phyloP scores from a whole-genome alignment of 1,284 basidiomycete genomes.

The Paramarasmius palmivorus region DNA sequence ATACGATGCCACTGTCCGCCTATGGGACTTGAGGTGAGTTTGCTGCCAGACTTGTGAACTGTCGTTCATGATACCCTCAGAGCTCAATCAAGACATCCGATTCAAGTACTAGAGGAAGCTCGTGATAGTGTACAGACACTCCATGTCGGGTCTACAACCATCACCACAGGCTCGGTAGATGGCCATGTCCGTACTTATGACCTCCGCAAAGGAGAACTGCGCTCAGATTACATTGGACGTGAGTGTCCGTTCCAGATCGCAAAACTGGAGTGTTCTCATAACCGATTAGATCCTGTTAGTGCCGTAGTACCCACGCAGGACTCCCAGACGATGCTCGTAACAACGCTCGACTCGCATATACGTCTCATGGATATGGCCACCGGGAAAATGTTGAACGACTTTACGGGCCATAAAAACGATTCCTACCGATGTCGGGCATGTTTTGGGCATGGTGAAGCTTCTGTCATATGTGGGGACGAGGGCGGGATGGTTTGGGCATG shows the following conservation, averaged over 20 bases:
- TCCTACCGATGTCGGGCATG: slow-evolving; percentile 82
- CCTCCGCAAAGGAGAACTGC: slow-evolving; percentile 86
- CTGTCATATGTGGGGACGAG: slow-evolving; percentile 88
- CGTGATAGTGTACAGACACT: slow-evolving; percentile 88
- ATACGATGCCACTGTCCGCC: slow-evolving; percentile 82
- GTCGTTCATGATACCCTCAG: slow-evolving; percentile 37
- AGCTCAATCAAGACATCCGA: slow-evolving; percentile 76
- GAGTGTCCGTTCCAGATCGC: slow-evolving; percentile 31
- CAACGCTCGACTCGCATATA: slow-evolving; percentile 82
- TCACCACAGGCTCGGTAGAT: slow-evolving; percentile 87
- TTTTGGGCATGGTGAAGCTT: slow-evolving; percentile 83
- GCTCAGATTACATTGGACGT: slow-evolving; percentile 90
- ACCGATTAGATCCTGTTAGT: slow-evolving; percentile 76
- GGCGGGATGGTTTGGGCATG: slow-evolving; percentile 87
- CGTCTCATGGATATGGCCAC: slow-evolving; percentile 85
- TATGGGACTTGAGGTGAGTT: slow-evolving; percentile 85
- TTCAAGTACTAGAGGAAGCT: slow-evolving; percentile 92
- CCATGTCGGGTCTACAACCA: slow-evolving; percentile 59
- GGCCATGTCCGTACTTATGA: slow-evolving; percentile 93
- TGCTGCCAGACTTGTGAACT: not conserved
- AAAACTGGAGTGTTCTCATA: slow-evolving; percentile 5
- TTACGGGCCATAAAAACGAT: slow-evolving; percentile 74
- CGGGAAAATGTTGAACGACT: slow-evolving; percentile 86
- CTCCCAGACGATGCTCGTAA: slow-evolving; percentile 76
- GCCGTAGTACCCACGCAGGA: slow-evolving; percentile 78